Conservation (phyloP, 2,329 filamentous ascomycete species). For the Aspergillus jensenii region DNA sequence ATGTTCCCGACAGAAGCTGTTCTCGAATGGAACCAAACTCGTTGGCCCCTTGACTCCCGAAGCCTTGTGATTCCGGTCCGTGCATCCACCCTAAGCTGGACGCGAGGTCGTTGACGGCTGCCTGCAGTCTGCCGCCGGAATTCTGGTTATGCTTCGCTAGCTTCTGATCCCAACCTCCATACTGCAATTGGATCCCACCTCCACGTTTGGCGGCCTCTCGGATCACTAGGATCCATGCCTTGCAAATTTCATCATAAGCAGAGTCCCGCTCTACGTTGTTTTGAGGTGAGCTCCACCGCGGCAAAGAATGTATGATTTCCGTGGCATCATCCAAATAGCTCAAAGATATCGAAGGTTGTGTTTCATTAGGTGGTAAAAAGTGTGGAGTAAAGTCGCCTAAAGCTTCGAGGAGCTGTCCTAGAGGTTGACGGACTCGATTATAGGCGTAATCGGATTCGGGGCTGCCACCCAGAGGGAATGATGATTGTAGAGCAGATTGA, state of each 20-base stretch:
- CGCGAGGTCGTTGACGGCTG: constrained; percentile 75
- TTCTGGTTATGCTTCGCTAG: constrained; percentile 84
- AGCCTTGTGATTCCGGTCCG: constrained; percentile 33
- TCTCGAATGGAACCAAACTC: constrained; percentile 53
- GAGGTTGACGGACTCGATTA: constrained; percentile 80
- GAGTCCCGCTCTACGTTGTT: constrained; percentile 93
- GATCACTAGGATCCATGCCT: constrained; percentile 89
- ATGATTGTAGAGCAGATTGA: constrained; percentile 70
- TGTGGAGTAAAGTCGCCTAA: constrained; percentile 93
- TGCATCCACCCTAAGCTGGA: constrained; percentile 78
- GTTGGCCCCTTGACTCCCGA: constrained; percentile 33
- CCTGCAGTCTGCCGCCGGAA: constrained; percentile 76
- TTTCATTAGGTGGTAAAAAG: constrained; percentile 88
- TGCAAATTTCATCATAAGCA: constrained; percentile 93
- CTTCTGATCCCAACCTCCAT: constrained; percentile 88
- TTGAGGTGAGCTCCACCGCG: constrained; percentile 84
- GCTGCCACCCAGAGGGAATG: constrained; percentile 83
- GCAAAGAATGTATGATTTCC: constrained; percentile 82
- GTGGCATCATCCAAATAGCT: constrained; percentile 88
- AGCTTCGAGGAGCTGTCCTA: constrained; percentile 80
- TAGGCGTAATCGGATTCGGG: constrained; percentile 90
- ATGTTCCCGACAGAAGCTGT: constrained; percentile 57
- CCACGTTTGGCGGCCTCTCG: constrained; percentile 87
- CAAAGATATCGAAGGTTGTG: constrained; percentile 77
- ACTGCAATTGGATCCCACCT: constrained; percentile 84